These are phyloP conservation scores for Phytopythium cucurbitacearum DNA, from an alignment of 352 stramenopile genomes.

Conservation along the genomic window DNA sequence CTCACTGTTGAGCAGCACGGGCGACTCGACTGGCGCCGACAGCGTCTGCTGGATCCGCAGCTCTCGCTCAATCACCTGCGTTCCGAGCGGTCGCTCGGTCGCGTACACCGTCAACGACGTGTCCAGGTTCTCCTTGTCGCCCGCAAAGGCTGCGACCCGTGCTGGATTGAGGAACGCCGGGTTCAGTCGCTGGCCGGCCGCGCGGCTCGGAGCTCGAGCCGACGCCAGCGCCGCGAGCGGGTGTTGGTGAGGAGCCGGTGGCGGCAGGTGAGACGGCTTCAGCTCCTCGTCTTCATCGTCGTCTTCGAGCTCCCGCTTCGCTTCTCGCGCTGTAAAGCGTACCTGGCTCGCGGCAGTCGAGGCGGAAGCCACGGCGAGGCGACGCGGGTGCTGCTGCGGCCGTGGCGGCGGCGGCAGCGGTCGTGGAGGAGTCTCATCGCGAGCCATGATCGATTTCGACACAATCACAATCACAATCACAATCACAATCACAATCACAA, in stretches of 20 bases:
- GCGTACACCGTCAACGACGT: constrained; percentile 8
- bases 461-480: no score
- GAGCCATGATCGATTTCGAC: neutral
- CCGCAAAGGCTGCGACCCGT: constrained; percentile 28
- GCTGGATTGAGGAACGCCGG: constrained; percentile 51
- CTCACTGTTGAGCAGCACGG: constrained; percentile 22
- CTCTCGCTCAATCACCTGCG: constrained; percentile 23
- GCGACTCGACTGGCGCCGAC: constrained; percentile 8
- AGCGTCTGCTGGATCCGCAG: constrained; percentile 23
- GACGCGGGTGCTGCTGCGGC: constrained; percentile 25
- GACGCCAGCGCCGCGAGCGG: constrained; percentile 32
- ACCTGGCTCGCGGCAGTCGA: neutral
- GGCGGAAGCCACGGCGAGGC: constrained; percentile 1
- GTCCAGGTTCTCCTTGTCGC: constrained; percentile 10
- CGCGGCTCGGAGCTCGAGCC: constrained; percentile 5
- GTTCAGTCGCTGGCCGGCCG: constrained; percentile 33
- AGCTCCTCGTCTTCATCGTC: constrained; percentile 17
- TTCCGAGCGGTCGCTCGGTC: constrained; percentile 34
- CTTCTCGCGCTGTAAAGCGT: neutral
- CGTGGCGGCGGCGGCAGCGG: constrained; percentile 46
- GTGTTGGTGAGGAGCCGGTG: constrained; percentile 50
- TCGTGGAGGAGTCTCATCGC: constrained; percentile 7
- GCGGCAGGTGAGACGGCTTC: constrained; percentile 19
- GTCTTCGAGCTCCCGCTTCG: neutral
- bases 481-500: no score